These are phyloP conservation scores for Luzula sylvatica DNA, from an alignment of 176 grass and related monocot species.

Conservation along the genomic window DNA sequence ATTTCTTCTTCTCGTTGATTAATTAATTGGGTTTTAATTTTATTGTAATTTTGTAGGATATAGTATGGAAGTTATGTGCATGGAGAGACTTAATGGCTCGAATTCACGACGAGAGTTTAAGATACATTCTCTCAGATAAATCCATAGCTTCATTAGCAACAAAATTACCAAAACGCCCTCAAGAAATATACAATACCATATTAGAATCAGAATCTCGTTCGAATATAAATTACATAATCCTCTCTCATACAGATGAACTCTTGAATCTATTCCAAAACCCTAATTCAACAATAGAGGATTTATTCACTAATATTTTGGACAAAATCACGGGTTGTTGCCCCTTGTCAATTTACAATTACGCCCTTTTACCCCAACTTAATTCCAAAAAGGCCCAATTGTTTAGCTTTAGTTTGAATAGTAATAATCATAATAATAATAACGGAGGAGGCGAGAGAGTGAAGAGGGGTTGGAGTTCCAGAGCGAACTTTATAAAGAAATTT, in stretches of 20 bases:
- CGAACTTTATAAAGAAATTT: conserved; percentile 85
- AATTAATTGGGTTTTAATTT: conserved; percentile 1
- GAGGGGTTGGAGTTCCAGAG: conserved; percentile 60
- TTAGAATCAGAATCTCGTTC: conserved; percentile 61
- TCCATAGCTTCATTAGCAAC: conserved; percentile 59
- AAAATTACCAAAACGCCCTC: conserved; percentile 49
- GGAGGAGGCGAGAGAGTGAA: conserved; percentile 30
- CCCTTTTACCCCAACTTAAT: conserved; percentile 47
- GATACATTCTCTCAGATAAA: conserved; percentile 81
- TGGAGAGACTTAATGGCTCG: conserved; percentile 99
- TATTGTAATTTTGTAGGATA: conserved; percentile 49
- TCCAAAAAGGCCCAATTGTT: conserved; percentile 53
- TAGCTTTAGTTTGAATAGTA: conserved; percentile 38
- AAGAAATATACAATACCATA: conserved; percentile 59
- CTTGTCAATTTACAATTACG: conserved; percentile 74
- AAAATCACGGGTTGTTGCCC: conserved; percentile 47
- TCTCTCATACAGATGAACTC: conserved; percentile 62
- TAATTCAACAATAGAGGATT: conserved; percentile 36
- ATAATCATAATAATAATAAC: too few relatives aligned
- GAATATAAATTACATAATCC: conserved; percentile 38
- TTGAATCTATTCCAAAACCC: conserved; percentile 35
- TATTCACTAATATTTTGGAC: conserved; percentile 54
- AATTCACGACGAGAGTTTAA: conserved; percentile 92
- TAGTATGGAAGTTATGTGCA: conserved; percentile 82
- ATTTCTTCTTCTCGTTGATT: conserved; percentile 24